Conservation (phyloP, 345 rosid species). For the Dovyalis caffra region DNA sequence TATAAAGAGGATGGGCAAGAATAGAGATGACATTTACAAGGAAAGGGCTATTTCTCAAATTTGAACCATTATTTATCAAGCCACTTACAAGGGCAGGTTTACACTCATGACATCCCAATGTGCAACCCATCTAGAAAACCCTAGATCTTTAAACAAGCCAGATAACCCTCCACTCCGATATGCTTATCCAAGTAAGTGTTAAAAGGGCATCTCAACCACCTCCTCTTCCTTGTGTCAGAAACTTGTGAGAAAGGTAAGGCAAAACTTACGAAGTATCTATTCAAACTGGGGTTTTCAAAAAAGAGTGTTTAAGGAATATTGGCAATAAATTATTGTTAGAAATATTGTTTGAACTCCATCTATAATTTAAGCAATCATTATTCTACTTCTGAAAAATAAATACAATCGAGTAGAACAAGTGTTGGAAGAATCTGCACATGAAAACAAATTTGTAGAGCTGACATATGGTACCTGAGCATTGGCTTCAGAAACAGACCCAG, state of each 20-base stretch:
- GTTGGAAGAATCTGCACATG: neutral
- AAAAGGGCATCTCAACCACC: too few species aligned
- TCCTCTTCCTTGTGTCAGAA: too few species aligned
- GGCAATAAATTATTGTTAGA: neutral
- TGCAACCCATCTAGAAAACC: too few species aligned
- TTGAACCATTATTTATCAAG: neutral
- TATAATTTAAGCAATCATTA: neutral
- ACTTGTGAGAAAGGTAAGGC: too few species aligned
- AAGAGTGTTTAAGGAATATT: neutral
- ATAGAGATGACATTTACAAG: neutral
- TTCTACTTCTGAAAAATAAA: too few species aligned
- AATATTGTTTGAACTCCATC: neutral
- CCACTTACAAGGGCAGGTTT: neutral
- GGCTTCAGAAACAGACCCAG: constrained; percentile 70
- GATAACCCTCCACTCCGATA: neutral
- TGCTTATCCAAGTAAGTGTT: too few species aligned
- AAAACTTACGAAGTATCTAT: too few species aligned
- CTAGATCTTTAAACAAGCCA: too few species aligned
- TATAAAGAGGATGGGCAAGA: neutral
- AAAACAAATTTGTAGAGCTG: neutral
- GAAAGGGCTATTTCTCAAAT: neutral
- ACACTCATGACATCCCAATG: neutral
- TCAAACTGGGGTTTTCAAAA: neutral
- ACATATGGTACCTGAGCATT: constrained; percentile 79
- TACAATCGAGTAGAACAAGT: neutral